Evolutionary conservation across 2,329 filamentous ascomycete genomes (phyloP).

Genomic region (Catunica adiposa): DNA sequence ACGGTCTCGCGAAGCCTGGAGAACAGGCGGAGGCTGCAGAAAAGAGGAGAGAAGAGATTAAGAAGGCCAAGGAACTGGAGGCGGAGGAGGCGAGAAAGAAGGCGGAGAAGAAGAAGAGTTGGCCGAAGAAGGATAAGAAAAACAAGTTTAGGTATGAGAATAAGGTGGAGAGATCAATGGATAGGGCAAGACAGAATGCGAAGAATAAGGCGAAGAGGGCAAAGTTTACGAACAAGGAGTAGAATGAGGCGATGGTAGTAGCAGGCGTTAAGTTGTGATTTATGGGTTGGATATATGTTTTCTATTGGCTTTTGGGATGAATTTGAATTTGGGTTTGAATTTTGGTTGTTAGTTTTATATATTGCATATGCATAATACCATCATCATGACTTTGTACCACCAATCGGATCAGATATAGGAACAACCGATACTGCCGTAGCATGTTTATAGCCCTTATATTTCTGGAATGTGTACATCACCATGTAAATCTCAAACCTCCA

Average conservation of each 20-base stretch:
- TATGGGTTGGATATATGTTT: not conserved
- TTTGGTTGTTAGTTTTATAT: no score
- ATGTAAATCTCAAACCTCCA: no score
- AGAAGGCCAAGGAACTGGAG: conserved; percentile 22
- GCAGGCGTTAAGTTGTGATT: not conserved
- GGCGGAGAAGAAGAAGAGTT: conserved; percentile 31
- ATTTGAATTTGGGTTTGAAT: no score
- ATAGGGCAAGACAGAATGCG: conserved; percentile 52
- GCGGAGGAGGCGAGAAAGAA: conserved; percentile 32
- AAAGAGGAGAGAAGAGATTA: conserved; percentile 22
- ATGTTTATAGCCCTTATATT: no score
- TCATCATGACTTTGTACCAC: no score
- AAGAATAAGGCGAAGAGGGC: conserved; percentile 32
- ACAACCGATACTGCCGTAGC: no score
- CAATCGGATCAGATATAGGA: no score
- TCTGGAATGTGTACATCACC: no score
- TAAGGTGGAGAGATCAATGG: conserved; percentile 66
- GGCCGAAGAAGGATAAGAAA: conserved; percentile 43
- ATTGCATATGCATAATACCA: no score
- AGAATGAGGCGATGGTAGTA: not conserved
- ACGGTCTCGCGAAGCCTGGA: conserved; percentile 47
- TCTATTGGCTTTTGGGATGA: not conserved
- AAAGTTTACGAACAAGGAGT: conserved; percentile 10
- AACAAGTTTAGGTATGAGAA: conserved; percentile 88
- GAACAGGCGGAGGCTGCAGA: conserved; percentile 24